phyloP scores from a whole-genome alignment of 129 eudicot genomes.

The Helichrysum umbraculigerum region DNA sequence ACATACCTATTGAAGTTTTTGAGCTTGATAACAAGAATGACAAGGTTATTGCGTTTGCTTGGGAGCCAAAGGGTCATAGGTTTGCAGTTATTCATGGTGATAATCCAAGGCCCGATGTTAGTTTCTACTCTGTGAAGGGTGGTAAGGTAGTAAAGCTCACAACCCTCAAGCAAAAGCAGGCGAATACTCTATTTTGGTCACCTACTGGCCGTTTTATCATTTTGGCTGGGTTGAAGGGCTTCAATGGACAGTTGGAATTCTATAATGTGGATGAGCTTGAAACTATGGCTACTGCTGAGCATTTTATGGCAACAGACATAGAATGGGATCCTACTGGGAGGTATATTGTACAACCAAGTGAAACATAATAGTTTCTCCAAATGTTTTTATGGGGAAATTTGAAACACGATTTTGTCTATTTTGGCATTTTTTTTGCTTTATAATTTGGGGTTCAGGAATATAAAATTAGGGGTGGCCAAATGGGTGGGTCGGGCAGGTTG shows the following conservation, averaged over 20 bases:
- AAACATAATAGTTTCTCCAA: not conserved
- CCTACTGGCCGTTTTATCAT: conserved; percentile 73
- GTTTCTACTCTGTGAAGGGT: conserved; percentile 65
- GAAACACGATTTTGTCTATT: not conserved
- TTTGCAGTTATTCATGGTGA: conserved; percentile 35
- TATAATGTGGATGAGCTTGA: conserved; percentile 89
- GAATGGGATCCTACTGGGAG: conserved; percentile 98
- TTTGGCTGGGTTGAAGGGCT: conserved; percentile 82
- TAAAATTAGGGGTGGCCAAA: not conserved
- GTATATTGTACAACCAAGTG: conserved; percentile 31
- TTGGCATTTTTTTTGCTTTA: not conserved
- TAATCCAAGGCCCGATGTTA: conserved; percentile 25
- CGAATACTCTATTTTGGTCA: conserved; percentile 83
- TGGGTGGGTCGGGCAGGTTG: not conserved
- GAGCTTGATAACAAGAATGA: conserved; percentile 35
- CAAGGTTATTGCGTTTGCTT: conserved; percentile 32
- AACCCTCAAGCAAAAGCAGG: conserved; percentile 70
- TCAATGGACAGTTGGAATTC: conserved; percentile 85
- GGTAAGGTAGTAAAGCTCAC: conserved; percentile 69
- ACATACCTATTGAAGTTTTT: conserved; percentile 31
- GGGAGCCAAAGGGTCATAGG: conserved; percentile 40
- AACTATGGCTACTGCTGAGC: conserved; percentile 84
- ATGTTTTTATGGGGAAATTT: not conserved
- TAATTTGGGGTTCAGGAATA: not conserved
- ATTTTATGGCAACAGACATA: conserved; percentile 87